phyloP scores from a whole-genome alignment of 805 yeast genomes.

The Scheffersomyces amazonensis region DNA sequence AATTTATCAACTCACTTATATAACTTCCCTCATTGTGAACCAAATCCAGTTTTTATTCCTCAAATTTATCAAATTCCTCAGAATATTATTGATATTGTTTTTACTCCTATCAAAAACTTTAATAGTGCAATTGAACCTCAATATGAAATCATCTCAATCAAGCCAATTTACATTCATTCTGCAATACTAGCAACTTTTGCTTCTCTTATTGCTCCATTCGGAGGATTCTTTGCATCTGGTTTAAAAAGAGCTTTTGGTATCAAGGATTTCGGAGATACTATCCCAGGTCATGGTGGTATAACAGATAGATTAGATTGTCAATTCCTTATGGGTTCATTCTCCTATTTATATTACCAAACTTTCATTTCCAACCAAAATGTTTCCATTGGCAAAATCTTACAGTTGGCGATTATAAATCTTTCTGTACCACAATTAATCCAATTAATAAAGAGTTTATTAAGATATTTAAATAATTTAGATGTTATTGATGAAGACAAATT shows the following conservation, averaged over 20 bases:
- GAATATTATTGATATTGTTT: slow-evolving; percentile 52
- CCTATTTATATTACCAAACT: slow-evolving; percentile 89
- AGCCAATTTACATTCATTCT: slow-evolving; percentile 90
- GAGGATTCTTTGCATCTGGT: slow-evolving; percentile 98
- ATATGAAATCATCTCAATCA: slow-evolving; percentile 53
- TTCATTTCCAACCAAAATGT: slow-evolving; percentile 74
- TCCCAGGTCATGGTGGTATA: slow-evolving; percentile 98
- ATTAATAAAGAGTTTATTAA: slow-evolving; percentile 57
- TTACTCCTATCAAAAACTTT: too few species aligned
- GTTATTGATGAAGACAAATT: slow-evolving; percentile 26
- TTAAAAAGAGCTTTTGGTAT: slow-evolving; percentile 93
- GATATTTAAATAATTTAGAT: slow-evolving; percentile 43
- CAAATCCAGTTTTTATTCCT: slow-evolving; percentile 85
- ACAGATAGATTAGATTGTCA: slow-evolving; percentile 98
- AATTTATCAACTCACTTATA: slow-evolving; percentile 62
- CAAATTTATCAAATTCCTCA: slow-evolving; percentile 76
- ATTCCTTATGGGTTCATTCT: slow-evolving; percentile 94
- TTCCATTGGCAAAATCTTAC: slow-evolving; percentile 72
- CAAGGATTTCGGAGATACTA: slow-evolving; percentile 96
- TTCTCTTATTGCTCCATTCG: slow-evolving; percentile 95
- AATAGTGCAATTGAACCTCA: slow-evolving; percentile 6
- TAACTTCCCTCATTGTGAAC: slow-evolving; percentile 67
- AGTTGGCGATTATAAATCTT: slow-evolving; percentile 70
- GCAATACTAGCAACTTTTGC: slow-evolving; percentile 89
- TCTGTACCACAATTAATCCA: slow-evolving; percentile 61